A percentile compares a stretch with the other conserved stretches of the same genome.
Conservation (phyloP, 345 rosid genomes). For the Rhodamnia argentea region DNA sequence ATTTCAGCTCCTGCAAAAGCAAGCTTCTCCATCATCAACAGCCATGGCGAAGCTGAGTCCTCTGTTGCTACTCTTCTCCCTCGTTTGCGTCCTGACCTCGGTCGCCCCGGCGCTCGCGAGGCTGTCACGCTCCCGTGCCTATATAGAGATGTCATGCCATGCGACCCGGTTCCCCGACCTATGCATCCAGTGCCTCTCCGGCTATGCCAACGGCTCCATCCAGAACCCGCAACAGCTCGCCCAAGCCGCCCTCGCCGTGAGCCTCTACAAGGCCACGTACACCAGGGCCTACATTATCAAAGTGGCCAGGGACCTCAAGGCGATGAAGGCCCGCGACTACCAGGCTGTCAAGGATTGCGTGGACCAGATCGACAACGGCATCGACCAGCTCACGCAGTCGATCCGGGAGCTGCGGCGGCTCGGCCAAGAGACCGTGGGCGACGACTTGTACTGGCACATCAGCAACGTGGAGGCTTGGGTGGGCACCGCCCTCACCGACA, state of each 20-base stretch:
- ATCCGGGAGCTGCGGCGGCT: slow-evolving; percentile 46
- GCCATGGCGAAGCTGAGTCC: not conserved
- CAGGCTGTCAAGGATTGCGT: slow-evolving; percentile 50
- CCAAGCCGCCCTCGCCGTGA: slow-evolving; percentile 45
- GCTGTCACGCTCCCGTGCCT: slow-evolving; percentile 5
- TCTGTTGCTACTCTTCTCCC: not conserved
- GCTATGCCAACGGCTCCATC: slow-evolving; percentile 18
- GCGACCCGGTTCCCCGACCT: slow-evolving; percentile 43
- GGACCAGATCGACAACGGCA: slow-evolving; percentile 41
- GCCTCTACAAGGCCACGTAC: slow-evolving; percentile 42
- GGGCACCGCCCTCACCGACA: slow-evolving; percentile 65
- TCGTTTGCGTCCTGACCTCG: not conserved
- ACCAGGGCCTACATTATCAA: slow-evolving; percentile 44
- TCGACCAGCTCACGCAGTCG: slow-evolving; percentile 48
- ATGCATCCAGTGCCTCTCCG: slow-evolving; percentile 42
- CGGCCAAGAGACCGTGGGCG: slow-evolving; percentile 1
- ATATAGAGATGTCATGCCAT: slow-evolving; percentile 41
- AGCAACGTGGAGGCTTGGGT: slow-evolving; percentile 68
- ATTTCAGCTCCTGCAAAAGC: not conserved
- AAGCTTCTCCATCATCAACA: not conserved
- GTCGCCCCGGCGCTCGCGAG: not conserved
- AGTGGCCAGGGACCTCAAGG: slow-evolving; percentile 26
- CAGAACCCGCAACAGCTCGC: slow-evolving; percentile 50
- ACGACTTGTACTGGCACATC: slow-evolving; percentile 35
- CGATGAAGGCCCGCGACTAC: slow-evolving; percentile 25